Evolutionary conservation across 768 basidiomycete species (phyloP).

Genomic region (Rhizopogon vesiculosus): DNA sequence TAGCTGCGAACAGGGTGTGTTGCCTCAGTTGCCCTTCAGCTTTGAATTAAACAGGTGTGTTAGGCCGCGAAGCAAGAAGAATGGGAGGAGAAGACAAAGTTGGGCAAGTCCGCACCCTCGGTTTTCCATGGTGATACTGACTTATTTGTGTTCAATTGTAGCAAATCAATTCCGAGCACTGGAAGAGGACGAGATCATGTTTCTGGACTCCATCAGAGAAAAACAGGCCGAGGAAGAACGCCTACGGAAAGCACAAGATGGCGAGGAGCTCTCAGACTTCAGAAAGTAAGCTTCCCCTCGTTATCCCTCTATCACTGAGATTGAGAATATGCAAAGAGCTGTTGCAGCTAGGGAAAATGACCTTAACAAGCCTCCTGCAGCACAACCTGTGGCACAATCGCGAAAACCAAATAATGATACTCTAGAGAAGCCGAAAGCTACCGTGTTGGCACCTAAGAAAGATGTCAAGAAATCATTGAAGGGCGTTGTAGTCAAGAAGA

Average conservation of each 20-base stretch:
- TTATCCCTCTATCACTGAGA: neutral
- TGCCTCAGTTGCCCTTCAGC: neutral
- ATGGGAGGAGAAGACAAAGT: conserved; percentile 88
- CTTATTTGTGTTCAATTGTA: conserved; percentile 20
- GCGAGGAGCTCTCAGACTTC: conserved; percentile 74
- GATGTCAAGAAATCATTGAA: conserved; percentile 65
- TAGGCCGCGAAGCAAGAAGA: conserved; percentile 89
- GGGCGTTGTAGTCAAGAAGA: conserved; percentile 80
- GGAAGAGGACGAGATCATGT: conserved; percentile 88
- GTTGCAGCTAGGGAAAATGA: conserved; percentile 66
- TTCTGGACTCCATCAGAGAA: conserved; percentile 78
- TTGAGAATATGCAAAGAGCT: conserved; percentile 36
- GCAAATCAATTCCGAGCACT: conserved; percentile 88
- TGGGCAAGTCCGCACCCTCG: conserved; percentile 33
- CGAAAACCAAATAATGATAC: conserved; percentile 24
- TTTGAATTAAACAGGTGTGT: conserved; percentile 7
- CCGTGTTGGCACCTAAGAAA: conserved; percentile 44
- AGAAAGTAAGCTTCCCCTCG: conserved; percentile 52
- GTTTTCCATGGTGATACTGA: conserved; percentile 4
- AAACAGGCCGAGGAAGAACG: conserved; percentile 74
- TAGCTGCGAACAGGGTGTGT: conserved; percentile 81
- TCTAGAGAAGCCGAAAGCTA: conserved; percentile 23
- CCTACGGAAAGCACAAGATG: conserved; percentile 67
- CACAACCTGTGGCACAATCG: conserved; percentile 27
- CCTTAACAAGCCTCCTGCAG: conserved; percentile 37